Conservation (phyloP, 1,139 yeast genomes). For the Yamadazyma spencermartinsiae region DNA sequence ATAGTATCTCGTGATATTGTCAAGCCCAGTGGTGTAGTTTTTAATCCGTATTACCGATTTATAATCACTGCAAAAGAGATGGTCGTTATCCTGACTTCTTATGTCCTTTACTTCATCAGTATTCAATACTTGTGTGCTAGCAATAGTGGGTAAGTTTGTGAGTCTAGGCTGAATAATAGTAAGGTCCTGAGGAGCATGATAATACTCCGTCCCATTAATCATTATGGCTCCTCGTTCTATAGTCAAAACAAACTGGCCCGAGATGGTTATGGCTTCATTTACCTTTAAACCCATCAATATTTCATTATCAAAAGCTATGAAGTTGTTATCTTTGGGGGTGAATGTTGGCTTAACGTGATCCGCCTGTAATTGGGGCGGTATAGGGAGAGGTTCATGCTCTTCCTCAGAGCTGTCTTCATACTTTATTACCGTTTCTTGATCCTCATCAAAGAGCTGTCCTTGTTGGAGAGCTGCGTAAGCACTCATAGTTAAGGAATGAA, state of each 20-base stretch:
- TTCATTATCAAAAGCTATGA: conserved; percentile 28
- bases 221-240: conserved; percentile 61
- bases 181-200: conserved; percentile 29
- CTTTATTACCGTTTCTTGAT: conserved; percentile 19
- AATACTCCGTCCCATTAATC: conserved; percentile 53
- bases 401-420: conserved; percentile 31
- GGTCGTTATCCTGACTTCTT: conserved; percentile 28
- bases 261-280: conserved; percentile 51
- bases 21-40: conserved; percentile 44
- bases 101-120: conserved; percentile 26
- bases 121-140: conserved; percentile 44
- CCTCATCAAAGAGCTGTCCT: conserved; percentile 17
- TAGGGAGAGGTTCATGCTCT: conserved; percentile 12
- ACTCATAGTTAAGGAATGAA: conserved; percentile 32
- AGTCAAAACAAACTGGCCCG: conserved; percentile 57
- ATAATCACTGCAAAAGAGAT: conserved; percentile 35
- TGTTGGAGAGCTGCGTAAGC: conserved; percentile 53
- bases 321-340: conserved; percentile 30
- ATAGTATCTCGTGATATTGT: conserved; percentile 45
- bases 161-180: conserved; percentile 53
- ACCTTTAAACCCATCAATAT: conserved; percentile 44
- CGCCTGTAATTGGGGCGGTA: conserved; percentile 10
- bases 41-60: conserved; percentile 46
- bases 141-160: conserved; percentile 56
- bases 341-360: conserved; percentile 27